Evolutionary conservation across 345 rosid species (phyloP).

Genomic region (Anacardium occidentale): DNA sequence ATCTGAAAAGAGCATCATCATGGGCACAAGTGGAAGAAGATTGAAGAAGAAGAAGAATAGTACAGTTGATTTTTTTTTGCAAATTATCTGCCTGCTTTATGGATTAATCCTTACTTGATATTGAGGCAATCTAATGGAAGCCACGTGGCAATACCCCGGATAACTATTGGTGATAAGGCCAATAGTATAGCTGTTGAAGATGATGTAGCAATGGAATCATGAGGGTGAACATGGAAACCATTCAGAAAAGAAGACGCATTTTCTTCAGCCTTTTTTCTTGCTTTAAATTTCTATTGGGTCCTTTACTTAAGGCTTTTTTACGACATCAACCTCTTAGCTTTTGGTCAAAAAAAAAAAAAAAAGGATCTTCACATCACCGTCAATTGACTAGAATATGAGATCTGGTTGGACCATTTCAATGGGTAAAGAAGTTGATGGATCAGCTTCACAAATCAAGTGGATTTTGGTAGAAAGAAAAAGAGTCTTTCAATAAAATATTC

Average conservation of each 20-base stretch:
- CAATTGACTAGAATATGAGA: slow-evolving; percentile 3
- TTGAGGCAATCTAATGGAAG: not conserved
- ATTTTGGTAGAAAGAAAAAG: not conserved
- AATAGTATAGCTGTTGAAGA: slow-evolving; percentile 5
- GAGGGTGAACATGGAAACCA: not conserved
- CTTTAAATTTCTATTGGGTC: slow-evolving; percentile 14
- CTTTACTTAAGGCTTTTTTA: slow-evolving; percentile 9
- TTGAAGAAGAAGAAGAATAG: too few relatives aligned
- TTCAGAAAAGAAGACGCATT: slow-evolving; percentile 21
- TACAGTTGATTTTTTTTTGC: not conserved
- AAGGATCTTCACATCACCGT: slow-evolving; percentile 13
- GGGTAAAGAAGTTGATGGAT: not conserved
- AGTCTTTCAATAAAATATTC: not conserved
- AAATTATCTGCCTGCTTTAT: not conserved
- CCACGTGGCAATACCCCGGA: slow-evolving; percentile 26
- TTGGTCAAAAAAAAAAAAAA: slow-evolving; percentile 27
- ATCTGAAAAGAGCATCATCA: not conserved
- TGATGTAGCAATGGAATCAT: not conserved
- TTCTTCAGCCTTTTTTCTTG: slow-evolving; percentile 7
- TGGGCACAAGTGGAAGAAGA: too few relatives aligned
- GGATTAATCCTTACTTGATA: not conserved
- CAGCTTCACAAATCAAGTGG: not conserved
- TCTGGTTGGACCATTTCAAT: slow-evolving; percentile 19
- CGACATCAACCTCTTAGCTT: not conserved
- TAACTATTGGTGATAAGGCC: slow-evolving; percentile 1